Evolutionary conservation across 208 protist species (phyloP).

Genomic region (Novymonas esmeraldas): DNA sequence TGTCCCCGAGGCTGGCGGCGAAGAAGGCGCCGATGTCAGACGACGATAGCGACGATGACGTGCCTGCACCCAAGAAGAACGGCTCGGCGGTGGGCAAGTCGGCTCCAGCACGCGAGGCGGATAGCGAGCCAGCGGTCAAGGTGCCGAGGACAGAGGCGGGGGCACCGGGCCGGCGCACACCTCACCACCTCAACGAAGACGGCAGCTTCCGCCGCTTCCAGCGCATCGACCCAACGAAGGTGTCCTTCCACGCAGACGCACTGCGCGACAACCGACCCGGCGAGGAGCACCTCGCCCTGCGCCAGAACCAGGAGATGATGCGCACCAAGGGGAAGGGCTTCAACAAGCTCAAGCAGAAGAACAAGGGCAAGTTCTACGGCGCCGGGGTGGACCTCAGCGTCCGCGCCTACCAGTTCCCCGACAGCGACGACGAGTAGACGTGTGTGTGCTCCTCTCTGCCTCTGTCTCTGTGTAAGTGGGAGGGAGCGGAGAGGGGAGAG

Average conservation of each 20-base stretch:
- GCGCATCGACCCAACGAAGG: constrained; percentile 76
- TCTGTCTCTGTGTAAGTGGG: no score
- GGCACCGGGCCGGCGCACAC: constrained; percentile 8
- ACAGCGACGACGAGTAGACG: constrained; percentile 75
- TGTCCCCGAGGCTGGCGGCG: constrained; percentile 31
- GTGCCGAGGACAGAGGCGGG: constrained; percentile 14
- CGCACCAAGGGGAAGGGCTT: constrained; percentile 82
- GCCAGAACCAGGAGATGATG: constrained; percentile 92
- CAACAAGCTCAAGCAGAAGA: constrained; percentile 92
- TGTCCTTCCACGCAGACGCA: constrained; percentile 58
- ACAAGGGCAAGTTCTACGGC: constrained; percentile 88
- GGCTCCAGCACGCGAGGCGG: constrained; percentile 4
- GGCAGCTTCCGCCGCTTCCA: constrained; percentile 69
- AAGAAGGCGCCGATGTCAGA: constrained; percentile 34
- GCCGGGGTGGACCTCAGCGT: constrained; percentile 76
- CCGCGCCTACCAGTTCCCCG: constrained; percentile 82
- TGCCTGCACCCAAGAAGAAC: constrained; percentile 45
- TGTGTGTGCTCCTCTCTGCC: no score
- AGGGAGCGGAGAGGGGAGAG: not conserved
- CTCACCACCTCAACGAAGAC: constrained; percentile 45
- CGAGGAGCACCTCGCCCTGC: constrained; percentile 66
- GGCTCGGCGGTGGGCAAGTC: constrained; percentile 24
- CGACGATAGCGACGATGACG: constrained; percentile 46
- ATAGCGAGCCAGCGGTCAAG: constrained; percentile 35
- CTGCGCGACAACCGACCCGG: constrained; percentile 70